Evolutionary conservation across 179 eudicot species (phyloP), one percentile per base, ranked within the genome.

Genomic region (Dionaea muscipula): DNA sequence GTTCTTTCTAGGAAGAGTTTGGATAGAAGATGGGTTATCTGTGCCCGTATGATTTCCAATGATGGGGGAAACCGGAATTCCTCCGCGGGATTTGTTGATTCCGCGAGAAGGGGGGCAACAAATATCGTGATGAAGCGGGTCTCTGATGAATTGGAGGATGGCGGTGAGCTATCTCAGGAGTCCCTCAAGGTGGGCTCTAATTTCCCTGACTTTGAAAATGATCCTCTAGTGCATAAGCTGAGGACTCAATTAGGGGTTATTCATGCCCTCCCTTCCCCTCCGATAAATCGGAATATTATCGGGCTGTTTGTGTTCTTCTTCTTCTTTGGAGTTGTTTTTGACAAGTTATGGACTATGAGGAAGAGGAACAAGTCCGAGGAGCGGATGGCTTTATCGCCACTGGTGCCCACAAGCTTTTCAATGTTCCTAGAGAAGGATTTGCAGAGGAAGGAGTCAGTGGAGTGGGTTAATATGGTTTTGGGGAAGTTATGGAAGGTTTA

Each of bases 381-480:
- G 31, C 70, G 69, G 36, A 69, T 73, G 1, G 73, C 71, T 22
- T 67, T 63, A 46, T 75, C 86, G 93, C 74, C 82, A 20, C 83
- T 78, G 66, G 69, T 86, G 39, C 94, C 94, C 35, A 70, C 81
- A 5, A 79, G 81, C 36, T 61, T 84, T 60, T 84, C 97, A 6
- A 63, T 73, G 74, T 73, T 84, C 46, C 60, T 86, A 36, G 95
- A 90, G 75, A 83, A 83, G 74, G 97, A 84, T 74, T 78, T 86
- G 78, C 94, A 81, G 73, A 81, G 97, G 73, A 90, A 90, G 75
- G 97, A 90, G 65, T 83, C 97, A 1, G 97, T 90, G 28, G 97
- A 90, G 65, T 90, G 97, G 97, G 97, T 90, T 33, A 90, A 90
- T 55, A 90, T 90, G 97, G 97, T 90, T 61, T 59, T 90, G 69